phyloP scores from a whole-genome alignment of 306 rosid species.

The Biancaea sappan region DNA sequence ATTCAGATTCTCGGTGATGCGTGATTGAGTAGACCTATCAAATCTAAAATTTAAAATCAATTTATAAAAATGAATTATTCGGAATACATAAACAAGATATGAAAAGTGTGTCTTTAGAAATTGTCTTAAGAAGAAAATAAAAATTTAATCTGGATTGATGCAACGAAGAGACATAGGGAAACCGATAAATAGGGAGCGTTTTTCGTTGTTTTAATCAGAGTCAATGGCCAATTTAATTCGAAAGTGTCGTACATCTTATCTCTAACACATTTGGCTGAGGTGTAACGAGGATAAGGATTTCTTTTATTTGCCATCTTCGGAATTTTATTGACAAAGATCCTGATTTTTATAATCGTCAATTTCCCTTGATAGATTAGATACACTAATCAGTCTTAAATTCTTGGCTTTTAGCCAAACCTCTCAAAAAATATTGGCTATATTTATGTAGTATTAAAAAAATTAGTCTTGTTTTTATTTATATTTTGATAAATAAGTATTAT shows the following conservation, averaged over 20 bases:
- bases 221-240: neutral
- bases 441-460: too few relatives aligned
- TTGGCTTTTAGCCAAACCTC: neutral
- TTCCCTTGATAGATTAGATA: neutral
- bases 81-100: too few relatives aligned
- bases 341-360: neutral
- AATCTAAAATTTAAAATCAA: too few relatives aligned
- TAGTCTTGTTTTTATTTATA: too few relatives aligned
- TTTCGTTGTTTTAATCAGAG: neutral
- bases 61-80: too few relatives aligned
- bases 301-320: neutral
- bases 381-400: neutral
- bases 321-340: neutral
- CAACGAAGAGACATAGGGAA: neutral
- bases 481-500: too few relatives aligned
- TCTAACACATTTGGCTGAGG: conserved; percentile 24
- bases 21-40: neutral
- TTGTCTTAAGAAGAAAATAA: too few relatives aligned
- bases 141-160: too few relatives aligned
- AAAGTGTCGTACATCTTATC: neutral
- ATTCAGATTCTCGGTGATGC: neutral
- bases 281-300: conserved; percentile 18
- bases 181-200: neutral
- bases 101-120: too few relatives aligned
- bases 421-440: too few relatives aligned